A percentile compares a stretch with the other conserved stretches of the same genome.
Evolutionary conservation across 2,329 filamentous ascomycete species (phyloP).

Genomic region (Fusarium sterilihyphosum): DNA sequence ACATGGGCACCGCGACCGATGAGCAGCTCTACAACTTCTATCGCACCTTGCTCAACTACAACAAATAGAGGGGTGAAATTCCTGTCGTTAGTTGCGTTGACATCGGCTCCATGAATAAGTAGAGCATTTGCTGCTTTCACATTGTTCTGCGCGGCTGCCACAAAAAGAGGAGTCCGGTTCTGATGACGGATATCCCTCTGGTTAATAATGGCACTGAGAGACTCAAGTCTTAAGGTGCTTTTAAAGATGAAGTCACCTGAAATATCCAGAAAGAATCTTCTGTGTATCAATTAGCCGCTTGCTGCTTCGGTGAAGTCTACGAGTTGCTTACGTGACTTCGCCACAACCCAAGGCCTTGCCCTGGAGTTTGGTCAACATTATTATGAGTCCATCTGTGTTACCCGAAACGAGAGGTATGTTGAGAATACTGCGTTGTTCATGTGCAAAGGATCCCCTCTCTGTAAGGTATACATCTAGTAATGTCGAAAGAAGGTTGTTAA

Average conservation of each 20-base stretch:
- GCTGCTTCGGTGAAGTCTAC: neutral
- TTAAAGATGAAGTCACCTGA: neutral
- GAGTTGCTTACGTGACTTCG: neutral
- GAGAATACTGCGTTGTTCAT: neutral
- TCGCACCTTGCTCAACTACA: too few relatives aligned
- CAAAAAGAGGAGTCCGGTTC: neutral
- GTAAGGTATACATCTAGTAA: neutral
- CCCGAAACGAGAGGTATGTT: neutral
- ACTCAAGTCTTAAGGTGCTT: neutral
- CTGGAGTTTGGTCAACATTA: neutral
- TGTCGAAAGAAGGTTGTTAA: neutral
- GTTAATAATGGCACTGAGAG: neutral
- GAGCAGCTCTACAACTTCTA: neutral
- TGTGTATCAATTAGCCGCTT: neutral
- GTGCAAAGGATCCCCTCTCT: neutral
- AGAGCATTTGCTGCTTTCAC: neutral
- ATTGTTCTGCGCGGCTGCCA: neutral
- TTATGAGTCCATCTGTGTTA: neutral
- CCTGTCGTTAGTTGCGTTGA: neutral
- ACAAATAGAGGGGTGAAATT: neutral
- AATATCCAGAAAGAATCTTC: neutral
- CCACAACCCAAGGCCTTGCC: fast-evolving
- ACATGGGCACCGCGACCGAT: neutral
- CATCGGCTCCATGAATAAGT: neutral
- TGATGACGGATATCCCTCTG: neutral